A percentile compares a stretch with the other conserved stretches of the same genome.
Evolutionary conservation across 2,329 filamentous ascomycete species (phyloP).

Genomic region (Alternaria rosae): DNA sequence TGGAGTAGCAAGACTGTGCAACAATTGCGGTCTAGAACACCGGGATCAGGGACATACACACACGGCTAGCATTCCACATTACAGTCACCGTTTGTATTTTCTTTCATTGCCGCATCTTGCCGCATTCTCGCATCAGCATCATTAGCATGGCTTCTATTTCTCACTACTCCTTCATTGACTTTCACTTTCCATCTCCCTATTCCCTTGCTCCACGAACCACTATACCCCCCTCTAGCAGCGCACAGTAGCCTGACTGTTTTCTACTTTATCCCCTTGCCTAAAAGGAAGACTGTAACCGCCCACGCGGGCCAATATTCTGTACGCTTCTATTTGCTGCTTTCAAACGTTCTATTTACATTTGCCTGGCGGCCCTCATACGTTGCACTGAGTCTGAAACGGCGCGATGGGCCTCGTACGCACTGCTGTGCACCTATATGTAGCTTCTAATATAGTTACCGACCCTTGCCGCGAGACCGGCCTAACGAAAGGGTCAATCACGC

Average conservation of each 20-base stretch:
- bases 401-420: slow-evolving; percentile 23
- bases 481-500: slow-evolving; percentile 15
- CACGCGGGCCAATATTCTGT: slow-evolving; percentile 48
- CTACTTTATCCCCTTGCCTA: slow-evolving; percentile 27
- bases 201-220: slow-evolving; percentile 32
- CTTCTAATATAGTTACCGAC: slow-evolving; percentile 21
- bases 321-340: slow-evolving; percentile 26
- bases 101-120: slow-evolving; percentile 19
- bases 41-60: slow-evolving; percentile 15
- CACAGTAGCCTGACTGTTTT: slow-evolving; percentile 19
- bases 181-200: slow-evolving; percentile 7
- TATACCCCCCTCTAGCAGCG: slow-evolving; percentile 42
- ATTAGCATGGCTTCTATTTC: slow-evolving; percentile 36
- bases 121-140: slow-evolving; percentile 41
- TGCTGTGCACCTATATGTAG: slow-evolving; percentile 27
- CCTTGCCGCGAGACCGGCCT: slow-evolving; percentile 19
- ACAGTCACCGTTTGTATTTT: slow-evolving; percentile 21
- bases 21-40: slow-evolving; percentile 24
- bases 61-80: slow-evolving; percentile 19
- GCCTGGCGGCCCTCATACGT: slow-evolving; percentile 11
- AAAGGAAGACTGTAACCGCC: slow-evolving; percentile 53
- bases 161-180: slow-evolving; percentile 12
- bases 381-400: slow-evolving; percentile 21
- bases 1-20: slow-evolving; percentile 27
- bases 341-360: slow-evolving; percentile 8